These are phyloP conservation scores for Colletotrichum lentis DNA, from an alignment of 2,329 filamentous ascomycete species.

Conservation along the genomic window DNA sequence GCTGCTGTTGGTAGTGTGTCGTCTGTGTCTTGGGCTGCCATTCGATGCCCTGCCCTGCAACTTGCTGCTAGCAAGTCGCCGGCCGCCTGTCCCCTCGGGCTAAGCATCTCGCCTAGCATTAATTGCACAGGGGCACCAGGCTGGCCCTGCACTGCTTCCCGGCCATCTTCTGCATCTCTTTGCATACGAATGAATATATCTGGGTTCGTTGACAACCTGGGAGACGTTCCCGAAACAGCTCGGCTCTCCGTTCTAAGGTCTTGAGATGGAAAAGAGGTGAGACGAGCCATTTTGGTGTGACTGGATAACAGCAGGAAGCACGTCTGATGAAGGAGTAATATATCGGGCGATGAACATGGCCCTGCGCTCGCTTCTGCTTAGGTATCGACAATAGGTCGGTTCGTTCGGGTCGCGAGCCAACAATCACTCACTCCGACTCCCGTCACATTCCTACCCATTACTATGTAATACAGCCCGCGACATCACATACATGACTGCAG, in stretches of 20 bases:
- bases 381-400: not conserved
- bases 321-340: slow-evolving; percentile 11
- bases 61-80: slow-evolving; percentile 2
- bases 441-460: slow-evolving; percentile 5
- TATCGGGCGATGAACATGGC: slow-evolving; percentile 13
- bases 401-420: slow-evolving; percentile 11
- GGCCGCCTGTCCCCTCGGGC: slow-evolving; percentile 1
- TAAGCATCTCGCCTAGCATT: slow-evolving; percentile 5
- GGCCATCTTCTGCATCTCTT: slow-evolving; percentile 5
- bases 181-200: not conserved
- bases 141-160: slow-evolving; percentile 14
- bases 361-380: not conserved
- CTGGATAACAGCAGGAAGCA: not conserved
- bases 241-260: not conserved
- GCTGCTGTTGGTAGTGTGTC: slow-evolving; percentile 33
- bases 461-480: slow-evolving; percentile 4
- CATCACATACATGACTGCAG: slow-evolving; percentile 8
- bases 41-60: slow-evolving; percentile 34
- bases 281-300: not conserved
- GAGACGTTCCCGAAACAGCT: slow-evolving; percentile 29
- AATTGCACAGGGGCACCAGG: slow-evolving; percentile 2
- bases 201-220: slow-evolving; percentile 12
- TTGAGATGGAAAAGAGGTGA: not conserved
- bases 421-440: slow-evolving; percentile 6
- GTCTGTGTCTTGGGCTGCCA: slow-evolving; percentile 36